Base-by-base conservation (phyloP, 2,329 filamentous ascomycete genomes). In the Ophiosphaerella korrae region DNA sequence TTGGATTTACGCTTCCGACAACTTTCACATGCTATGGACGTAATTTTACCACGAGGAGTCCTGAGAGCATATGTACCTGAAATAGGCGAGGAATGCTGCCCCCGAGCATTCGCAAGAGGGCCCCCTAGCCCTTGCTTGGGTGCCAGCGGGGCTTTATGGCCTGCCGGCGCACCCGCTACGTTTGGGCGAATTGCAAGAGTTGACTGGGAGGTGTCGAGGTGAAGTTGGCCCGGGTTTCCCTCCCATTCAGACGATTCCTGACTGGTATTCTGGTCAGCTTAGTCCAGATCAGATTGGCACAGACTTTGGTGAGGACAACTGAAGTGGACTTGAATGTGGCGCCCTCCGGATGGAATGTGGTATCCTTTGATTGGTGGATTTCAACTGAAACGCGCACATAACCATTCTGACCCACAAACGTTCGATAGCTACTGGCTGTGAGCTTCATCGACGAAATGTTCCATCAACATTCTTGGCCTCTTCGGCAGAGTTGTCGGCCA, bases 1-100 rank as follows among this genome's bases (percentile, higher is more conserved):
- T 74, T 74, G 32, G 70, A 73, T 45, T 74, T 74, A 16, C 71
- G 66, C 48, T 73, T 74, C 53, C 71, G 62, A 47, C 71, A 74
- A 42, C 70, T 73, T 43, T 73, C 71, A 50, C 71, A 74, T 14
- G 71, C 71, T 58, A 74, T 74, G 5, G 71, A 73, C 11, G 71
- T 74, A 42, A 74, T 74, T 45, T 73, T 73, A 23, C 70, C 70
- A n/a, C 70, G 64, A 23, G 70, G 70, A 8, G 70, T 73, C 26
- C 70, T 68, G 34, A 73, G 50, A 16, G 70, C 70, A 51, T 73
- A 73, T 7, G 68, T 72, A 32, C 70, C 70, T 18, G 70, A 62
- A 38, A 73, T 73, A 24, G 70, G 70, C 29, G 70, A 73, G 42
- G 69, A 66, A 39, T 71, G 63, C 48, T 71, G 68, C 26, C 61